Base-by-base conservation (phyloP, 352 stramenopile species). In the Phytophthora cactorum region DNA sequence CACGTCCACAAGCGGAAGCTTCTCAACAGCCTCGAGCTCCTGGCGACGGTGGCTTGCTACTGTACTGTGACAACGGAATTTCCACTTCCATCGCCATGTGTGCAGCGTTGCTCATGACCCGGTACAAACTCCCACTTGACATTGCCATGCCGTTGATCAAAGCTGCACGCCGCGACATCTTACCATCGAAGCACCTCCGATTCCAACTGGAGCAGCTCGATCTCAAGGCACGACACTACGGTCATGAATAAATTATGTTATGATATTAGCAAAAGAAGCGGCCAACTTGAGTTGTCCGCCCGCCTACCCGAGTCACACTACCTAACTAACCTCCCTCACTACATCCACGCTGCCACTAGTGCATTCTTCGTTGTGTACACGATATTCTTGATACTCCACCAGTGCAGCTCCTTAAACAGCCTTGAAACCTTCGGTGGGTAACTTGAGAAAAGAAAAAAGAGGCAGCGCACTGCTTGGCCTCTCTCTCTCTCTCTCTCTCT, bases 81-180 rank as follows among this genome's bases (percentile, higher is more conserved):
- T 69, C 62, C 12, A 62, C 52, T 4, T 79, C 67, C 22, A 60
- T 79, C n/a, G 44, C 66, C 5, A 47, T 82, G 7, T 77, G 66
- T 11, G 53, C 72, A 4, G 77, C 70, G n/a, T 43, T 84, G 59
- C 53, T 84, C 10, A 77, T 82, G 74, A 63, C 47, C 12, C 70
- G 72, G 31, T 78, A 75, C 45, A 41, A 58, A n/a, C 44, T 82
- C 4, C 56, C 64, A 27, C 68, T 80, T 5, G 52, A 61, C 14
- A 22, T 64, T 2, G 70, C 61, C 5, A 55, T 80, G 59, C 45
- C 52, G 27, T 27, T 68, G 14, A 47, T 70, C 11, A 39, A 29
- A 53, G 49, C 55, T n/a, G 63, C 55, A 3, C 55, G 63, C 0
- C 54, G 55, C 10, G 55, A 70, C 51, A 56, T 68, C 10, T 28